These are phyloP conservation scores for Mycosphaerella arachidis DNA, from an alignment of 2,329 filamentous ascomycete genomes.

Conservation along the genomic window DNA sequence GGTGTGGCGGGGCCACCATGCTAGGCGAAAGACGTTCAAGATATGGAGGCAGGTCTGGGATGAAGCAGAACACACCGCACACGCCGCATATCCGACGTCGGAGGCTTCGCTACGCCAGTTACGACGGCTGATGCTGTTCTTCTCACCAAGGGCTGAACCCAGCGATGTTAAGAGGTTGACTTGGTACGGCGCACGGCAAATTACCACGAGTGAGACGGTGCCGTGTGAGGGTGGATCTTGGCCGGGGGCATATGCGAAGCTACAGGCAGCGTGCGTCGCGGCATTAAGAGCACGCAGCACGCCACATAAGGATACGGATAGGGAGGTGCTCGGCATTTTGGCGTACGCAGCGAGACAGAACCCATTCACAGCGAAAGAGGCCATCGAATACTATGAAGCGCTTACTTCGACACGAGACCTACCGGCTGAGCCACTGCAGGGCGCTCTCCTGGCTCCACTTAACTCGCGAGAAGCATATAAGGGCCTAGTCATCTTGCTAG, in stretches of 20 bases:
- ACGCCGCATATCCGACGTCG: slow-evolving; percentile 35
- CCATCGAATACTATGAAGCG: slow-evolving; percentile 31
- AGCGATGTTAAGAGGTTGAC: slow-evolving; percentile 39
- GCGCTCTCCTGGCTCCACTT: slow-evolving; percentile 32
- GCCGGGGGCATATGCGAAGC: slow-evolving; percentile 39
- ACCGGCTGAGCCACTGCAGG: slow-evolving; percentile 24
- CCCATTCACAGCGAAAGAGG: slow-evolving; percentile 17
- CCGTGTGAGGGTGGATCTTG: slow-evolving; percentile 34
- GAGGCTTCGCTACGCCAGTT: slow-evolving; percentile 40
- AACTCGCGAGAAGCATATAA: slow-evolving; percentile 23
- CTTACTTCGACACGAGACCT: slow-evolving; percentile 23
- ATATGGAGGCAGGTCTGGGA: slow-evolving; percentile 61
- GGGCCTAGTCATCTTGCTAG: slow-evolving; percentile 27
- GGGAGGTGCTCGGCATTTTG: slow-evolving; percentile 25
- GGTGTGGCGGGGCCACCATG: slow-evolving; percentile 73
- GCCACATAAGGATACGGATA: slow-evolving; percentile 20
- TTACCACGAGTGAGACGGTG: slow-evolving; percentile 25
- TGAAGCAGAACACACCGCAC: slow-evolving; percentile 38
- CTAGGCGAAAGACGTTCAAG: slow-evolving; percentile 55
- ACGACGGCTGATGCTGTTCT: slow-evolving; percentile 43
- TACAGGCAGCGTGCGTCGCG: slow-evolving; percentile 37
- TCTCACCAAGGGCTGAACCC: slow-evolving; percentile 32
- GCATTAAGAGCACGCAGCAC: slow-evolving; percentile 17
- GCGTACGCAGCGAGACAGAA: slow-evolving; percentile 36
- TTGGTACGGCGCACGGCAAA: slow-evolving; percentile 39